A percentile compares a stretch with the other conserved stretches of the same genome.
Conservation (phyloP, 768 basidiomycete genomes). For the Kwoniella europaea region DNA sequence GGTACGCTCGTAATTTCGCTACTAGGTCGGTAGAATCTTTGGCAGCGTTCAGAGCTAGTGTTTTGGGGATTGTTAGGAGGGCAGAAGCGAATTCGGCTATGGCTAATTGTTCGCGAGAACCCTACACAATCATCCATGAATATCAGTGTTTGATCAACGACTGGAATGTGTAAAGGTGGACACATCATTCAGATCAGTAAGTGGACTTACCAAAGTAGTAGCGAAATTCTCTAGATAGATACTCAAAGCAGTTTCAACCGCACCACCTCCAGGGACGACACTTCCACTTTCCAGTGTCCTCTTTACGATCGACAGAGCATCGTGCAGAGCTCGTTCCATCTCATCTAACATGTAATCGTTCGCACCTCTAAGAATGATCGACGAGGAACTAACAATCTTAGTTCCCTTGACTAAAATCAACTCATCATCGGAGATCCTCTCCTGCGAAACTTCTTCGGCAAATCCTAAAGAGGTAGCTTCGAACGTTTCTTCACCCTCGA, state of each 20-base stretch:
- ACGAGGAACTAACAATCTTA: slow-evolving; percentile 90
- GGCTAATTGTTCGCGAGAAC: slow-evolving; percentile 95
- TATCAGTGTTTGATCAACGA: no score
- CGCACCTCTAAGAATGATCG: slow-evolving; percentile 91
- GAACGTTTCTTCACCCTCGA: slow-evolving; percentile 97
- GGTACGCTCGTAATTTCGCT: slow-evolving; percentile 93
- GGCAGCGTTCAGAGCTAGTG: slow-evolving; percentile 94
- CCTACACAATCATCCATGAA: slow-evolving; percentile 62
- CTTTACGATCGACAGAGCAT: slow-evolving; percentile 93
- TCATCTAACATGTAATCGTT: slow-evolving; percentile 99
- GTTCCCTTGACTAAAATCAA: slow-evolving; percentile 97
- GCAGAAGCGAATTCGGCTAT: slow-evolving; percentile 98
- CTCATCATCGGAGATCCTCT: slow-evolving; percentile 97
- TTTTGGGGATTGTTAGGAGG: slow-evolving; percentile 92
- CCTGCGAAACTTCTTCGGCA: slow-evolving; percentile 95
- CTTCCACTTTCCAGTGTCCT: slow-evolving; percentile 93
- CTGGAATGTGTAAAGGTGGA: neutral
- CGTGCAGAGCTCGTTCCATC: slow-evolving; percentile 97
- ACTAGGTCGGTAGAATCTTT: slow-evolving; percentile 98
- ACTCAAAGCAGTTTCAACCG: slow-evolving; percentile 93
- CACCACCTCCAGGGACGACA: slow-evolving; percentile 96
- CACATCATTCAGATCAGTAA: neutral
- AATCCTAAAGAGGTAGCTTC: slow-evolving; percentile 86
- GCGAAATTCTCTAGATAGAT: slow-evolving; percentile 99
- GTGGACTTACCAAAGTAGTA: slow-evolving; percentile 78